phyloP scores from a whole-genome alignment of 148 eudicot species.

The Rhododendron molle region DNA sequence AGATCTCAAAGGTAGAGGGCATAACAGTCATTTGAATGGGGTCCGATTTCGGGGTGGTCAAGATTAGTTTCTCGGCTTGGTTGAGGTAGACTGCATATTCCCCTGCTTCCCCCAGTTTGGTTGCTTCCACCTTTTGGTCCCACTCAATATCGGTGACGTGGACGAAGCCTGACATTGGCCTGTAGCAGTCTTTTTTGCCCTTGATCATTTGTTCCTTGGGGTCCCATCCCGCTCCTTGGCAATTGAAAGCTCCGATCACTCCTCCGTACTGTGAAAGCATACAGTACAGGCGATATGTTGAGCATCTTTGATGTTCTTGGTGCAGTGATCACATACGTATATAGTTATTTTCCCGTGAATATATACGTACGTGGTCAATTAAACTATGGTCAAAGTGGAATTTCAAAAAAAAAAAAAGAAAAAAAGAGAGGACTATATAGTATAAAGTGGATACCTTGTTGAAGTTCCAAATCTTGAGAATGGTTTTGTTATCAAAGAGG shows the following conservation, averaged over 20 bases:
- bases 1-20: constrained; percentile 55
- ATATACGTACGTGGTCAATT: not conserved
- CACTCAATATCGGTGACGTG: constrained; percentile 56
- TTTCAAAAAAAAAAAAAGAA: not conserved
- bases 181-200: constrained; percentile 57
- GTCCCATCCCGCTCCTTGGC: constrained; percentile 78
- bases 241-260: constrained; percentile 60
- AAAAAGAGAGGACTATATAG: not conserved
- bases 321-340: too few species aligned
- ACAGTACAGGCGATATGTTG: not conserved
- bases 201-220: constrained; percentile 47
- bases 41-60: constrained; percentile 20
- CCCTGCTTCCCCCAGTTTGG: constrained; percentile 30
- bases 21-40: constrained; percentile 26
- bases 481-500: constrained; percentile 42
- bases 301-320: not conserved
- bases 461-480: constrained; percentile 67
- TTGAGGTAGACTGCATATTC: constrained; percentile 52
- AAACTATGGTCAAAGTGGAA: not conserved
- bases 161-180: constrained; percentile 33
- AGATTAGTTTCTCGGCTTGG: constrained; percentile 34
- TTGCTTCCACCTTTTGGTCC: constrained; percentile 38
- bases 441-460: constrained; percentile 31
- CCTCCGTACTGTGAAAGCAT: constrained; percentile 43
- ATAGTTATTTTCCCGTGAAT: too few species aligned